A percentile compares a stretch with the other conserved stretches of the same genome.
phyloP scores from a whole-genome alignment of 805 yeast species.

The Priceomyces castillae region DNA sequence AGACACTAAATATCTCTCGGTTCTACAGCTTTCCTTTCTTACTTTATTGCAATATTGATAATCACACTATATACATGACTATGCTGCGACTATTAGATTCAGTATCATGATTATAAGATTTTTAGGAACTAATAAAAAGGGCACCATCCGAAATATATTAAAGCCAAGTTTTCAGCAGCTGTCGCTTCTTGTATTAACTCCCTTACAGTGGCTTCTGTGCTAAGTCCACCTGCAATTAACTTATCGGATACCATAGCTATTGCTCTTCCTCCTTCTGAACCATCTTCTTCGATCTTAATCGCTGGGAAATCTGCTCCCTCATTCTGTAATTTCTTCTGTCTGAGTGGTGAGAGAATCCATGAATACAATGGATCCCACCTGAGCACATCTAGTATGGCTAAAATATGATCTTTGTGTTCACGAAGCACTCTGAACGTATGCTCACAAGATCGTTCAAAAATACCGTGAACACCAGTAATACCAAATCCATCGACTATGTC shows the following conservation, averaged over 20 bases:
- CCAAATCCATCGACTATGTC: conserved; percentile 91
- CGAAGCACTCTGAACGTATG: conserved; percentile 67
- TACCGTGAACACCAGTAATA: conserved; percentile 77
- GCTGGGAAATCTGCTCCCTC: conserved; percentile 19
- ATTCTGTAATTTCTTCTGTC: conserved; percentile 54
- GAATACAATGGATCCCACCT: conserved; percentile 90
- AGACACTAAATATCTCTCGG: neutral
- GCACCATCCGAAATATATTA: conserved; percentile 82
- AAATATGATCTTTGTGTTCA: conserved; percentile 61
- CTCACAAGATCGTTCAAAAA: conserved; percentile 71
- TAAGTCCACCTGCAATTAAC: conserved; percentile 61
- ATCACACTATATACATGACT: neutral
- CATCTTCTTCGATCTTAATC: conserved; percentile 35
- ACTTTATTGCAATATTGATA: neutral
- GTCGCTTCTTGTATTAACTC: conserved; percentile 78
- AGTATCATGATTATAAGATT: neutral
- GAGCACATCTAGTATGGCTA: conserved; percentile 80
- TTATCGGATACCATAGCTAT: conserved; percentile 70
- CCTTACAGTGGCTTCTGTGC: conserved; percentile 80
- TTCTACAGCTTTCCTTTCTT: neutral
- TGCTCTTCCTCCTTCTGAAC: conserved; percentile 78
- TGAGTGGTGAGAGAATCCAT: conserved; percentile 83
- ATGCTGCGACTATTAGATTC: neutral
- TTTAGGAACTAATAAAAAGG: conserved; percentile 55
- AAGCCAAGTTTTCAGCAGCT: conserved; percentile 61